Conservation (phyloP, 352 stramenopile species). For the Phytophthora pseudosyringae region DNA sequence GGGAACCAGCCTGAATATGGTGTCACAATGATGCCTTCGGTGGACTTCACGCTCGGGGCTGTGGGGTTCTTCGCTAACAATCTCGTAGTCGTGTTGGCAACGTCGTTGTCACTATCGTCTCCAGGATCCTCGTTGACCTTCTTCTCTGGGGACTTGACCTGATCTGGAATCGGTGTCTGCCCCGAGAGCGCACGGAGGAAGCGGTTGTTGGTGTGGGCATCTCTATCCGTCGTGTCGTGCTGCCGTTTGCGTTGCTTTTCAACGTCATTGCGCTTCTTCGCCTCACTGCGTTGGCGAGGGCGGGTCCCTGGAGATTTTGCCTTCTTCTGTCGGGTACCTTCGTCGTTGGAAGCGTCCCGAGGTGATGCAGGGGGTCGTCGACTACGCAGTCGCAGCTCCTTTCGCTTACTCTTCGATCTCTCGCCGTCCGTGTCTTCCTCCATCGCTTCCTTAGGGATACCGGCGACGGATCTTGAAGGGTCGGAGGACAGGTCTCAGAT, state of each 20-base stretch:
- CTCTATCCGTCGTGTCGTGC: slow-evolving; percentile 24
- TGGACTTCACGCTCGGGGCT: slow-evolving; percentile 3
- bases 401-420: slow-evolving; percentile 8
- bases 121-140: not conserved
- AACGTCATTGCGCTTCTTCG: slow-evolving; percentile 40
- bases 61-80: slow-evolving; percentile 20
- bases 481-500: slow-evolving; percentile 21
- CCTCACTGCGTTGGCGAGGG: slow-evolving; percentile 40
- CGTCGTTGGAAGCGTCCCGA: slow-evolving; percentile 7
- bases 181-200: slow-evolving; percentile 52
- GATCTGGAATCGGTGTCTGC: slow-evolving; percentile 3
- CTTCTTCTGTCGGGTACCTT: not conserved
- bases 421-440: slow-evolving; percentile 1
- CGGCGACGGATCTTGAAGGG: slow-evolving; percentile 27
- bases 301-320: slow-evolving; percentile 1
- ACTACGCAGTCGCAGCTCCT: slow-evolving; percentile 1
- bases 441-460: not conserved
- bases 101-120: slow-evolving; percentile 19
- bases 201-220: slow-evolving; percentile 53
- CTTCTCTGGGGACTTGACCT: not conserved
- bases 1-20: slow-evolving; percentile 24
- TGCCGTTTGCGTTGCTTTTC: slow-evolving; percentile 45
- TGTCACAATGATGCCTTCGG: slow-evolving; percentile 28
- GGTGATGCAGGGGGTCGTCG: slow-evolving; percentile 12
- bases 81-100: slow-evolving; percentile 12